Conservation (phyloP, 345 rosid species). For the Acer campestre region DNA sequence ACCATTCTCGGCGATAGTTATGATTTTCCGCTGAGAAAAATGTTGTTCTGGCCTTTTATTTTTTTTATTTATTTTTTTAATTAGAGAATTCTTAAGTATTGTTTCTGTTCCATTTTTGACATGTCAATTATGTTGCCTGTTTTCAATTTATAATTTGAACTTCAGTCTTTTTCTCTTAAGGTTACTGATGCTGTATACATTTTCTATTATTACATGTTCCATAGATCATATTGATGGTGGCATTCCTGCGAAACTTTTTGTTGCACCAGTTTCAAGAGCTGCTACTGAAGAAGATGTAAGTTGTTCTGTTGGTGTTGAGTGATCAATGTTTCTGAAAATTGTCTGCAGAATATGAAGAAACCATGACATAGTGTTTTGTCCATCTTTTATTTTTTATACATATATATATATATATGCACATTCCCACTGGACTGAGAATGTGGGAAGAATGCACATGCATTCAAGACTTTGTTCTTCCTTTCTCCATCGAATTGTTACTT, state of each 20-base stretch:
- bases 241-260: slow-evolving; percentile 59
- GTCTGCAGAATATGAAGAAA: background rate
- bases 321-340: background rate
- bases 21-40: background rate
- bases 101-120: background rate
- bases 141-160: slow-evolving; percentile 3
- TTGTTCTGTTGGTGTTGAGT: background rate
- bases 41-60: background rate
- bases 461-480: background rate
- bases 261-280: slow-evolving; percentile 62
- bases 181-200: background rate
- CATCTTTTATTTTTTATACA: background rate
- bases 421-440: background rate
- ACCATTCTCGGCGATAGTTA: background rate
- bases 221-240: slow-evolving; percentile 54
- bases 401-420: background rate
- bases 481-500: slow-evolving; percentile 2
- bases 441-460: slow-evolving; percentile 3
- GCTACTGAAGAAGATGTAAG: slow-evolving; percentile 63
- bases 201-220: slow-evolving; percentile 10
- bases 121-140: background rate
- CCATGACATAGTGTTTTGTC: background rate
- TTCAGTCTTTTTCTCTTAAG: background rate
- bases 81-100: background rate
- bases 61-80: background rate